These are phyloP conservation scores for Periconia digitata DNA, from an alignment of 2,329 filamentous ascomycete genomes.

Conservation along the genomic window DNA sequence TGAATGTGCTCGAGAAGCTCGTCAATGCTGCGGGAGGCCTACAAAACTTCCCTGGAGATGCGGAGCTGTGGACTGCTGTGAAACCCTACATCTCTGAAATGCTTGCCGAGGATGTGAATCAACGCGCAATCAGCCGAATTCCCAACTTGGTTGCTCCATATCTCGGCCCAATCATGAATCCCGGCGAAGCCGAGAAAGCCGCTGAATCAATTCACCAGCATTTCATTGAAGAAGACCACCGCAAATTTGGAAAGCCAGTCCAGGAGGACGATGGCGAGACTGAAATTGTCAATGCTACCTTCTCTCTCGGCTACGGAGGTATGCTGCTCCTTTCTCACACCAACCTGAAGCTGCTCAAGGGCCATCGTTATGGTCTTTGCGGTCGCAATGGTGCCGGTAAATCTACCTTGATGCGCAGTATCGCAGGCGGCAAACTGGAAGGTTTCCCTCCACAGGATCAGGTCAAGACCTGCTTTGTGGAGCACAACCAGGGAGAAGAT, in stretches of 20 bases:
- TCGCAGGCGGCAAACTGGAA: constrained; percentile 92
- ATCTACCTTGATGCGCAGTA: constrained; percentile 98
- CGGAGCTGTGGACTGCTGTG: constrained; percentile 63
- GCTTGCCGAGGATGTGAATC: constrained; percentile 85
- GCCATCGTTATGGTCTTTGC: constrained; percentile 94
- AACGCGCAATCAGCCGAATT: constrained; percentile 76
- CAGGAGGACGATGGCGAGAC: constrained; percentile 90
- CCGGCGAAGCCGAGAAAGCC: constrained; percentile 64
- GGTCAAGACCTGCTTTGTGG: constrained; percentile 94
- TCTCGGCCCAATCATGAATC: constrained; percentile 68
- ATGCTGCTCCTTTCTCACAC: constrained; percentile 97
- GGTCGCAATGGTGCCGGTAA: constrained; percentile 97
- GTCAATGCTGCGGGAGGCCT: constrained; percentile 70
- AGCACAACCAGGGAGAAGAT: constrained; percentile 98
- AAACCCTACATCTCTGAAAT: constrained; percentile 78
- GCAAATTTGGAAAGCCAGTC: constrained; percentile 80
- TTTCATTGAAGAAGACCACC: constrained; percentile 81
- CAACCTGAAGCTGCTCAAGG: constrained; percentile 90
- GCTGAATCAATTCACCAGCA: constrained; percentile 73
- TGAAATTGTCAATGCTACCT: constrained; percentile 97
- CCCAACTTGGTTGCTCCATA: constrained; percentile 71
- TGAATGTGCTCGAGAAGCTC: constrained; percentile 72
- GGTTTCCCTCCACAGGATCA: constrained; percentile 93
- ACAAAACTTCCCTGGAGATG: constrained; percentile 61
- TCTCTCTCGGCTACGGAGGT: constrained; percentile 95